These are phyloP conservation scores for Xerocomellus amylosporus DNA, from an alignment of 768 basidiomycete species.

Conservation along the genomic window DNA sequence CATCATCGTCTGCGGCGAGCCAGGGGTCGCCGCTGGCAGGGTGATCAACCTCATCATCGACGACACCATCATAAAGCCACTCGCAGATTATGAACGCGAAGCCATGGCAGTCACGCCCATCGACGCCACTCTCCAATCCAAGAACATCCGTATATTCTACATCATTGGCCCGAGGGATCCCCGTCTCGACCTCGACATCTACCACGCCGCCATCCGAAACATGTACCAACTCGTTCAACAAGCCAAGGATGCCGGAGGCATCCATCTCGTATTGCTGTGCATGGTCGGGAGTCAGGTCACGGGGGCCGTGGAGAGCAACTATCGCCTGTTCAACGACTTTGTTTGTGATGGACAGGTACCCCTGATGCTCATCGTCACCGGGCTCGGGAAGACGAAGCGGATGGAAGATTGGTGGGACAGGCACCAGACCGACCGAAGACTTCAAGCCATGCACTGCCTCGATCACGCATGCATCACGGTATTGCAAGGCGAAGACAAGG, in stretches of 20 bases:
- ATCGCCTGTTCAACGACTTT: slow-evolving; percentile 36
- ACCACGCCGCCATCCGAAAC: slow-evolving; percentile 21
- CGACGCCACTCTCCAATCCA: slow-evolving; percentile 18
- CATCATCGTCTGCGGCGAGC: slow-evolving; percentile 43
- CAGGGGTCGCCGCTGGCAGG: slow-evolving; percentile 31
- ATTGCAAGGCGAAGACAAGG: slow-evolving; percentile 18
- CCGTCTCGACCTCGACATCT: slow-evolving; percentile 18
- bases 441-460: slow-evolving; percentile 10
- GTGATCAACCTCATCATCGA: slow-evolving; percentile 29
- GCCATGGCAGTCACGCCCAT: slow-evolving; percentile 32
- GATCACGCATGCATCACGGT: slow-evolving; percentile 33
- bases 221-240: slow-evolving; percentile 28
- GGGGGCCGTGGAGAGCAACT: slow-evolving; percentile 34
- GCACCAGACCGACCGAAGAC: slow-evolving; percentile 12
- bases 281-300: slow-evolving; percentile 39
- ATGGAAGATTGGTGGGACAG: slow-evolving; percentile 37
- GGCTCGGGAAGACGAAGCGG: slow-evolving; percentile 33
- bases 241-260: slow-evolving; percentile 26
- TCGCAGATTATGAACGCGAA: slow-evolving; percentile 28
- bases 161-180: slow-evolving; percentile 33
- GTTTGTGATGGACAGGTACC: slow-evolving; percentile 38
- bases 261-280: slow-evolving; percentile 40
- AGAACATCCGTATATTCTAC: slow-evolving; percentile 27
- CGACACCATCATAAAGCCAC: slow-evolving; percentile 17
- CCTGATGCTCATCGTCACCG: slow-evolving; percentile 36